These are phyloP conservation scores for Closterium sp. DNA, from an alignment of 139 green algal species.

Conservation along the genomic window DNA sequence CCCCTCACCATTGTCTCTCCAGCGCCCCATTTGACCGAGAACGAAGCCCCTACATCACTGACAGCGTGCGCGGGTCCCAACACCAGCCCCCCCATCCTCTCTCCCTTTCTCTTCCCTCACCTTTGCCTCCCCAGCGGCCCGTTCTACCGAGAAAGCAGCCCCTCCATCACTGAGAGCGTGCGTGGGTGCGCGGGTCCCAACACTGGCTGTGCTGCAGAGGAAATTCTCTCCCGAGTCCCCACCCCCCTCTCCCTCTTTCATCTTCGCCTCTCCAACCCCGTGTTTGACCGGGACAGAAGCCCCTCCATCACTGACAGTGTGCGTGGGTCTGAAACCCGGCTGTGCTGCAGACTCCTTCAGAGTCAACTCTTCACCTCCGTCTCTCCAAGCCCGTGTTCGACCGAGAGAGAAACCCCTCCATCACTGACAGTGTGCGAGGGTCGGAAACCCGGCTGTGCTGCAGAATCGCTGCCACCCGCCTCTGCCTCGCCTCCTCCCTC, in stretches of 20 bases:
- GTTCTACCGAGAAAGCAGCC: too few species aligned
- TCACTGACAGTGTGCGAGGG: neutral
- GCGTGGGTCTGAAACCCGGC: neutral
- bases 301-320: neutral
- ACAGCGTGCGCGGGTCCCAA: neutral
- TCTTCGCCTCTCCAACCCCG: neutral
- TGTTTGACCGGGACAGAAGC: neutral
- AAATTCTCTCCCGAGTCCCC: neutral
- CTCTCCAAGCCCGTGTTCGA: neutral
- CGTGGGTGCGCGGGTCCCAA: neutral
- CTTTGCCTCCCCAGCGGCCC: neutral
- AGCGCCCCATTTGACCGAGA: neutral
- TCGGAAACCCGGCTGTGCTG: neutral
- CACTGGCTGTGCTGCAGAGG: too few species aligned
- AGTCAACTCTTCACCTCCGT: neutral
- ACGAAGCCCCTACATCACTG: neutral
- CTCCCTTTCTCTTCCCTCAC: neutral
- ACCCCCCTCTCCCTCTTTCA: neutral
- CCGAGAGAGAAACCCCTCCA: neutral
- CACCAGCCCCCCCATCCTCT: neutral
- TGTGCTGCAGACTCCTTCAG: too few species aligned
- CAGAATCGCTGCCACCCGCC: neutral
- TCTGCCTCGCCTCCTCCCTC: neutral
- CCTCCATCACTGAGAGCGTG: too few species aligned
- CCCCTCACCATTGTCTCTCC: neutral